These are phyloP conservation scores for Stereum hirsutum DNA, from an alignment of 1,284 basidiomycete genomes.

Conservation along the genomic window DNA sequence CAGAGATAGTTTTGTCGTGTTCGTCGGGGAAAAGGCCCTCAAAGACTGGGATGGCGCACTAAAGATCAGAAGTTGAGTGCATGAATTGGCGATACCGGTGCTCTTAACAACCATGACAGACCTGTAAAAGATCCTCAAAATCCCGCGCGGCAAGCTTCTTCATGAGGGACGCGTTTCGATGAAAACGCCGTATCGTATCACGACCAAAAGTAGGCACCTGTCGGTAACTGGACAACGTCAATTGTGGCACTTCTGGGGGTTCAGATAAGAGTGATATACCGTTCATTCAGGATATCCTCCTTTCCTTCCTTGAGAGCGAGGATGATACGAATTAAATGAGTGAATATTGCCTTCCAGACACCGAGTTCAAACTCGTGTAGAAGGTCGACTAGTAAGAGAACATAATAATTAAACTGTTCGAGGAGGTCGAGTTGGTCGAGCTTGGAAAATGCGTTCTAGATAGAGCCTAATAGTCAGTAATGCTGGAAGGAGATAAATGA, in stretches of 20 bases:
- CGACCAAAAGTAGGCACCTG: conserved; percentile 19
- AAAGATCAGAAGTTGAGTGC: neutral
- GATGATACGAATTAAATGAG: conserved; percentile 1
- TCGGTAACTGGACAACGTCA: conserved; percentile 12
- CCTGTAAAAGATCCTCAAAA: conserved; percentile 22
- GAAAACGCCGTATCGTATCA: conserved; percentile 18
- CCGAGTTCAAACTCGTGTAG: conserved; percentile 18
- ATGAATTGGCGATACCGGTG: neutral
- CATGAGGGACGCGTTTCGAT: conserved; percentile 15
- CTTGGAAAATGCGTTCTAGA: conserved; percentile 5
- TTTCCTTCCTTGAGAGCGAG: neutral
- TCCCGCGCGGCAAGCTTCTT: conserved; percentile 20
- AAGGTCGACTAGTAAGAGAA: conserved; percentile 12
- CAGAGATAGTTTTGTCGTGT: conserved; percentile 13
- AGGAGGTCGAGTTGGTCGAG: neutral
- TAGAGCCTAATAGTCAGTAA: neutral
- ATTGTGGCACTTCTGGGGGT: too few relatives aligned
- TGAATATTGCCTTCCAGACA: conserved; percentile 13
- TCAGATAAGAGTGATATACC: neutral
- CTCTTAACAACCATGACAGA: conserved; percentile 4
- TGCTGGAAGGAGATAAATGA: neutral
- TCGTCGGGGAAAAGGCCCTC: conserved; percentile 17
- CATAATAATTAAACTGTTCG: conserved; percentile 9
- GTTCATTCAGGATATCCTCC: neutral
- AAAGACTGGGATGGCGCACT: conserved; percentile 22